phyloP scores from a whole-genome alignment of 164 flowering plant genomes.

The Aristolochia californica region DNA sequence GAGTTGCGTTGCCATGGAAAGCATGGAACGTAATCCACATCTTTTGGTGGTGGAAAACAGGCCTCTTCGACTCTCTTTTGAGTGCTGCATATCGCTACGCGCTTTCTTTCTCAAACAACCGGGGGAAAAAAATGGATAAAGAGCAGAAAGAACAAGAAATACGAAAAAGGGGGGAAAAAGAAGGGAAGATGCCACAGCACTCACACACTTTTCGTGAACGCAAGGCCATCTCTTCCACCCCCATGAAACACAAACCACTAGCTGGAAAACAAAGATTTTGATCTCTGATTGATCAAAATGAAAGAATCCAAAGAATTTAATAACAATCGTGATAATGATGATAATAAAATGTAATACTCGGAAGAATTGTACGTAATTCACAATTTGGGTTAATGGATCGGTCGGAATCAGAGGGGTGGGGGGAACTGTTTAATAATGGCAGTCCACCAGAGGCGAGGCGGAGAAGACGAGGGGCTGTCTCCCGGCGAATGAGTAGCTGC shows the following conservation, averaged over 20 bases:
- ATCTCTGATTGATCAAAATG: not conserved
- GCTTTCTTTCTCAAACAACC: constrained; percentile 5
- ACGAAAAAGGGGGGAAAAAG: not conserved
- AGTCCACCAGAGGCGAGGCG: constrained; percentile 54
- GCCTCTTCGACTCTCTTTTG: constrained; percentile 7
- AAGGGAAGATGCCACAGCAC: constrained; percentile 7
- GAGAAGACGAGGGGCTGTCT: constrained; percentile 39
- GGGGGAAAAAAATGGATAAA: not conserved
- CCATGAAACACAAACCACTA: constrained; percentile 2
- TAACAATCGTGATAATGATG: not conserved
- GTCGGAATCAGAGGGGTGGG: not conserved
- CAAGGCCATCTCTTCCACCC: constrained; percentile 1
- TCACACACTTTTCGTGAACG: constrained; percentile 22
- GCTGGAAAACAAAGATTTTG: not conserved
- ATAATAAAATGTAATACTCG: not conserved
- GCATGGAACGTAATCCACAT: constrained; percentile 24
- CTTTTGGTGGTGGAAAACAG: constrained; percentile 18
- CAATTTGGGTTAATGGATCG: constrained; percentile 8
- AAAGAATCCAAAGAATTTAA: constrained; percentile 11
- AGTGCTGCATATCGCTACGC: constrained; percentile 10
- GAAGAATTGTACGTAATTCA: not conserved
- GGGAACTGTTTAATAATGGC: constrained; percentile 37
- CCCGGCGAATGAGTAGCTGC: constrained; percentile 25
- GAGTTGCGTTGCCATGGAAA: constrained; percentile 29
- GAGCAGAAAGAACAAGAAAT: not conserved